Conservation (phyloP, 2,329 filamentous ascomycete species). For the Colletotrichum horii region DNA sequence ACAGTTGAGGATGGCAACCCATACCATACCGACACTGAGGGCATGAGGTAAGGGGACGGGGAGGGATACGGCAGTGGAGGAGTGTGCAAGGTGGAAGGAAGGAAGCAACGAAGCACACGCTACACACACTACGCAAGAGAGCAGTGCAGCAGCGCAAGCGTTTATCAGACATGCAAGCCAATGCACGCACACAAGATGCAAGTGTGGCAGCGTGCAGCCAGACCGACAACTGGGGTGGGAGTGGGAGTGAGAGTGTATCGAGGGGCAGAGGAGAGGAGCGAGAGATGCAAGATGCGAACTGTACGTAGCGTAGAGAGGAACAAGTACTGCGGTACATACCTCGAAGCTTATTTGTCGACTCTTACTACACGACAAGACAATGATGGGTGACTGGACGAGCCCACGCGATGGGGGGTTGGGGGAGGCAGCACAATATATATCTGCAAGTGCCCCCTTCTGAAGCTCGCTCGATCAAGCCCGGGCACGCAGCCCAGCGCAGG, state of each 20-base stretch:
- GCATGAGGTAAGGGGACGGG: neutral
- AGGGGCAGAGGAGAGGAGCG: neutral
- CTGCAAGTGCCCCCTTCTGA: neutral
- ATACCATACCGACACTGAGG: neutral
- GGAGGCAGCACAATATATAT: neutral
- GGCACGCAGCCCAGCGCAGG: neutral
- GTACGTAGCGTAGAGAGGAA: neutral
- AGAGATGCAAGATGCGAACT: neutral
- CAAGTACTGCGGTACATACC: constrained; percentile 5
- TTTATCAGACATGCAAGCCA: constrained; percentile 20
- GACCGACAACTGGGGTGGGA: constrained; percentile 17
- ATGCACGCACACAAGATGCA: constrained; percentile 18
- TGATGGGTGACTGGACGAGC: neutral
- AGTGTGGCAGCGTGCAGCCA: constrained; percentile 20
- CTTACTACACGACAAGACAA: neutral
- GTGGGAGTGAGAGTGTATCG: neutral
- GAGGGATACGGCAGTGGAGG: neutral
- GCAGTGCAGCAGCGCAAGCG: constrained; percentile 6
- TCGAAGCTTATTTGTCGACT: constrained; percentile 6
- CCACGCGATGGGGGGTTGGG: neutral
- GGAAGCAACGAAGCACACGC: constrained; percentile 2
- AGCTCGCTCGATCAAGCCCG: neutral
- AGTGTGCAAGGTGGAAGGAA: neutral
- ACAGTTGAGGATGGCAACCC: neutral
- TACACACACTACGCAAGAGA: neutral